phyloP scores from a whole-genome alignment of 192 early-diverging fungal genomes.

The Podila verticillata region DNA sequence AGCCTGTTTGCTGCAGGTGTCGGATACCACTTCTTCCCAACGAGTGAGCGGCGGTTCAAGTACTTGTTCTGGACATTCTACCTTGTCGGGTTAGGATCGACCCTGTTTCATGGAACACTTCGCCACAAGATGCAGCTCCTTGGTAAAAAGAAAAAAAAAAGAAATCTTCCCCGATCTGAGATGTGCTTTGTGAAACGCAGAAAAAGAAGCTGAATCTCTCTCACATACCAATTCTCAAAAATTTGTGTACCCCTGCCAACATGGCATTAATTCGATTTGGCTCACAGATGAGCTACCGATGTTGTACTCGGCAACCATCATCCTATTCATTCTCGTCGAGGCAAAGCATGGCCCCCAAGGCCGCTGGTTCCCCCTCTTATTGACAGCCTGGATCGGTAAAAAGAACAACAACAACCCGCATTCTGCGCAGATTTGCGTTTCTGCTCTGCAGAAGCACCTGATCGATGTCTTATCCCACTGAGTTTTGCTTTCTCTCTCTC shows the following conservation, averaged over 20 bases:
- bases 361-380: conserved; percentile 55
- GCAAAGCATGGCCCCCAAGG: conserved; percentile 54
- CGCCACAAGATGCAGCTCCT: conserved; percentile 73
- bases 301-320: conserved; percentile 37
- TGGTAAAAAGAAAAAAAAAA: conserved; percentile 53
- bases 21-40: conserved; percentile 59
- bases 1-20: conserved; percentile 67
- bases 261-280: too few species aligned
- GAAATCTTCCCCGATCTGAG: background rate
- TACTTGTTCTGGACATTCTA: conserved; percentile 65
- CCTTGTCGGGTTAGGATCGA: conserved; percentile 78
- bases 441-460: background rate
- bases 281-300: conserved; percentile 50
- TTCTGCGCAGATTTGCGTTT: background rate
- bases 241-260: too few species aligned
- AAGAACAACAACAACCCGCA: too few species aligned
- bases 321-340: conserved; percentile 54
- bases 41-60: conserved; percentile 57
- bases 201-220: background rate
- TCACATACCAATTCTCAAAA: background rate
- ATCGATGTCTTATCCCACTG: too few species aligned
- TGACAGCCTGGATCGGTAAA: conserved; percentile 55
- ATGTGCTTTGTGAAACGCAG: background rate
- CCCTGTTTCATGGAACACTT: conserved; percentile 82
- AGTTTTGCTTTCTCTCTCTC: background rate